Base-by-base conservation (phyloP, 2,329 filamentous ascomycete genomes). In the Claviceps purpurea region DNA sequence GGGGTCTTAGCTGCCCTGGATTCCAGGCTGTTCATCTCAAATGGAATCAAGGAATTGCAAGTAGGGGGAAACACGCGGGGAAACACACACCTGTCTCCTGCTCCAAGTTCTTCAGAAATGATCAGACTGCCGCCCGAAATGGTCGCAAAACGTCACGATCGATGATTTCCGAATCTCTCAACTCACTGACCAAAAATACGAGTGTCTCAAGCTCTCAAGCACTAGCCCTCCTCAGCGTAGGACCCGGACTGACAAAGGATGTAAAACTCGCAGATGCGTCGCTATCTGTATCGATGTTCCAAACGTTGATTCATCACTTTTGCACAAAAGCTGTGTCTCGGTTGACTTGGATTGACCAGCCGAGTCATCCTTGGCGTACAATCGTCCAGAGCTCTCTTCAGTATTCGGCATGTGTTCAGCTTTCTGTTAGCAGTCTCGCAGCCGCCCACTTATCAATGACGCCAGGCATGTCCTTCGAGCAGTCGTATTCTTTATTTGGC, bases 41-140 rank as follows among this genome's bases (percentile, higher is more conserved):
- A 54, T 60, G 58, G 58, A 39, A 56, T 26, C 57, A 59, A 40
- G 57, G 58, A n/a, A 53, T 60, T 11, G 58, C 58, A 1, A 60
- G 58, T 44, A 53, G 58, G 20, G 56, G 58, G 2, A 56, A 47
- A 43, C 45, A 58, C 24, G 52, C 58, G 1, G 58, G 58, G 4
- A 58, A 53, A 18, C 44, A 47, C 1, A 22, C 47, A 14, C 58
- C 58, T 0, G 54, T 54, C 2, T 10, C 50, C 26, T 39, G 22
- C 18, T 6, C 26, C 20, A 51, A 40, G 5, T 20, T n/a, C 14
- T n/a, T 24, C 2, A 20, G 16, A 4, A 16, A 10, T 14, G 26
- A 49, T 22, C 3, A 3, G n/a, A 22, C 24, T n/a, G 24, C 42
- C 20, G 26, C 37, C 8, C 26, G 42, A 24, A 45, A 30, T 39